Evolutionary conservation across 2,329 filamentous ascomycete species (phyloP), one percentile per base, ranked within the genome.

Genomic region (Fusarium coicis): DNA sequence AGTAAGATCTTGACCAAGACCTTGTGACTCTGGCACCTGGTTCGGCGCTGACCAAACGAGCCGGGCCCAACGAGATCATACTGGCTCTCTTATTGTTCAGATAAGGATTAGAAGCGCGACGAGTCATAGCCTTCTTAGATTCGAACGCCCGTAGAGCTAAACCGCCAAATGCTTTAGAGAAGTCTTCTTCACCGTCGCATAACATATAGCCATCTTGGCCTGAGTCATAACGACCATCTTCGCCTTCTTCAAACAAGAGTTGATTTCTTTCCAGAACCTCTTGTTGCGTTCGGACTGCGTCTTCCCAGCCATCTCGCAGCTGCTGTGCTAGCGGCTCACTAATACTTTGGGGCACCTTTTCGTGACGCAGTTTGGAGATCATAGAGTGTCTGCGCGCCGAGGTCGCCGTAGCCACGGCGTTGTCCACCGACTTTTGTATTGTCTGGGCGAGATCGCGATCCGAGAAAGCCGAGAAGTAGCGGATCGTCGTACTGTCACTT

Each of bases 391-490:
- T 80, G 43, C 81, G 79, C 12, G 73, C 69, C 8, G 79, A 76
- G 7, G 77, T 73, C 14, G 74, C 66, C 7, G 74, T 72, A 9
- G 76, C 61, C n/a, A 77, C 74, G 18, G 80, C 80, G 32, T 62
- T 78, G 42, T 80, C 77, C 30, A 81, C 73, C 6, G 81, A 79
- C 47, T 78, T 84, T 37, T 80, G 75, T 32, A 84, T 80, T 4
- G 81, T 78, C 16, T 74, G 76, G 10, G 78, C 72, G 18, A 85
- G 78, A 71, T 84, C 83, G 10, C 74, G 65, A 12, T 79, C 78
- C 4, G 83, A 82, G 39, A 85, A 84, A 5, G 83, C 81, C 1
- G 85, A 84, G 54, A 86, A 86, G 44, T 84, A 81, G 42, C 84
- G 77, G n/a, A 88, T 83, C 16, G 81, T 82, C 11, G 70, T 77